phyloP scores from a whole-genome alignment of 768 basidiomycete species.

The Pleurotus sapidus region DNA sequence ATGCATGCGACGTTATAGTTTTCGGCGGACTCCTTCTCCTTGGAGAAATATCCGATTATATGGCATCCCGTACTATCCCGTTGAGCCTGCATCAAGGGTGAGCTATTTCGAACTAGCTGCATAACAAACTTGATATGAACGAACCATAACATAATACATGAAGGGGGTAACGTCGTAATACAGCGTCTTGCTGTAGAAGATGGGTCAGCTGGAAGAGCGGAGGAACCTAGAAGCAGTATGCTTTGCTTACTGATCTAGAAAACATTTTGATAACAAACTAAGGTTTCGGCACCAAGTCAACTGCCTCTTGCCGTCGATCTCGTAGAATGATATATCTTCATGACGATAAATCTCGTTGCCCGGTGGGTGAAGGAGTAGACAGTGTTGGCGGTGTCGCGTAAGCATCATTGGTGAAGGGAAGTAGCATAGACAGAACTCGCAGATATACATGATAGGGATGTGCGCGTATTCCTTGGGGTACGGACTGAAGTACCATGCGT shows the following conservation, averaged over 20 bases:
- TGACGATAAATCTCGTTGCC: constrained; percentile 99
- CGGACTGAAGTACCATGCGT: constrained; percentile 99
- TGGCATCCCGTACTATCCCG: constrained; percentile 92
- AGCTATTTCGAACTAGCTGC: constrained; percentile 6
- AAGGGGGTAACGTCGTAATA: constrained; percentile 99
- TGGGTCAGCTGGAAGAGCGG: constrained; percentile 16
- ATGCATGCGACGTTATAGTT: constrained; percentile 99
- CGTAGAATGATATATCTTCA: constrained; percentile 96
- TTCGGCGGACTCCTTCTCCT: constrained; percentile 98
- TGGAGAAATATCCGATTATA: constrained; percentile 96
- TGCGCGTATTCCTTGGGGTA: constrained; percentile 99
- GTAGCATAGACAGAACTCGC: constrained; percentile 97
- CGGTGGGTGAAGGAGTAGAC: constrained; percentile 90
- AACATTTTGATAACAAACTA: constrained; percentile 95
- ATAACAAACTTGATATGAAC: constrained; percentile 21
- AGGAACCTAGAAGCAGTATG: constrained; percentile 10
- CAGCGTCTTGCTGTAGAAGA: constrained; percentile 77
- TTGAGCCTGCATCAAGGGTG: constrained; percentile 48
- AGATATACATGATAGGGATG: constrained; percentile 91
- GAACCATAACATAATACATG: constrained; percentile 98
- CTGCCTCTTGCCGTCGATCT: constrained; percentile 96
- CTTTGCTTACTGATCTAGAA: constrained; percentile 87
- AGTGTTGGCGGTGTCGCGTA: constrained; percentile 86
- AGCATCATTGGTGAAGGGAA: constrained; percentile 91
- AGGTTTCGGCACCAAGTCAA: constrained; percentile 96